Base-by-base conservation (phyloP, 768 basidiomycete species). In the Tylopilus cervinicoccineus region DNA sequence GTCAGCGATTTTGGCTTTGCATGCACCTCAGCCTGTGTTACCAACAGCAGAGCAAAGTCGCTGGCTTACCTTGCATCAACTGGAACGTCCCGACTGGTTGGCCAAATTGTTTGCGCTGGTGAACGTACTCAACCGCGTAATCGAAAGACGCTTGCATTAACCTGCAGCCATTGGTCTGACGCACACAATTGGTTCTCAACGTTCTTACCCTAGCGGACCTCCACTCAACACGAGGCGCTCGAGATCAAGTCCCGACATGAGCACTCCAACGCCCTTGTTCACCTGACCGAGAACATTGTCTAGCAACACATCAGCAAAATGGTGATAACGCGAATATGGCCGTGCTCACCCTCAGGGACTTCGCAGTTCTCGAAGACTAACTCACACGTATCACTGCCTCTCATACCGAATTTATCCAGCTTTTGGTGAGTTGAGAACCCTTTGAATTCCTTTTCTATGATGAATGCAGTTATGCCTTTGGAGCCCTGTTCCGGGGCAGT, bases 141-240 rank as follows among this genome's bases (percentile, higher is more conserved):
- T 96, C 93, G 60, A 95, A 93, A 5, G 94, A 91, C 8, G 90
- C 85, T 67, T 94, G 93, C 90, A 93, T 93, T 48, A 95, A 76
- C 24, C 89, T 91, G 52, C 12, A 32, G 20, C 31, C 37, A 43
- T 55, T 38, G 29, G 55, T 38, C 39, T 42, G 29, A 43, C 20
- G 24, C 42, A 23, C 19, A 42, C 47, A 52, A 41, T 45, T 1
- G 17, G 20, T 32, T 39, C 32, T 27, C 31, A 22, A 32, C 51
- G 12, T 22, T 53, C 70, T 53, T 63, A 88, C 86, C 93, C 94
- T 29, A 96, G 75, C 10, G 93, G 94, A 26, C 94, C 94, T 29
- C 93, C 93, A 48, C 88, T 88, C 34, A 97, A 73, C 17, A 97
- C 93, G 16, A 97, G 77, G 24, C 93, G 81, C 64, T 97, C 93